A percentile compares a stretch with the other conserved stretches of the same genome.
Evolutionary conservation across 129 eudicot species (phyloP).

Genomic region (carrot (Daucus carota)): DH1_v3.0 NC_030384.2:47743001-47743500

Average conservation of each 20-base stretch:
- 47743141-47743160: neutral
- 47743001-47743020: too few relatives aligned
- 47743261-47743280: conserved; percentile 42
- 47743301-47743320: conserved; percentile 85
- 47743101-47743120: neutral
- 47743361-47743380: conserved; percentile 87
- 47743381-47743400: conserved; percentile 66
- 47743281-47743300: conserved; percentile 87
- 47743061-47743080: too few relatives aligned
- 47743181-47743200: neutral
- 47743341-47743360: conserved; percentile 75
- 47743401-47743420: conserved; percentile 56
- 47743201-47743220: neutral
- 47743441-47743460: conserved; percentile 86
- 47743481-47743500: conserved; percentile 55
- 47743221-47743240: neutral
- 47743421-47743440: conserved; percentile 90
- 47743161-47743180: neutral
- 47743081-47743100: too few relatives aligned
- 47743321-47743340: conserved; percentile 83
- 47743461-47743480: conserved; percentile 74
- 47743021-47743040: too few relatives aligned
- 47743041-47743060: too few relatives aligned
- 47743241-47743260: neutral
- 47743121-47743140: neutral